Conservation (phyloP, 306 rosid genomes). For the Lathyrus aphaca region DNA sequence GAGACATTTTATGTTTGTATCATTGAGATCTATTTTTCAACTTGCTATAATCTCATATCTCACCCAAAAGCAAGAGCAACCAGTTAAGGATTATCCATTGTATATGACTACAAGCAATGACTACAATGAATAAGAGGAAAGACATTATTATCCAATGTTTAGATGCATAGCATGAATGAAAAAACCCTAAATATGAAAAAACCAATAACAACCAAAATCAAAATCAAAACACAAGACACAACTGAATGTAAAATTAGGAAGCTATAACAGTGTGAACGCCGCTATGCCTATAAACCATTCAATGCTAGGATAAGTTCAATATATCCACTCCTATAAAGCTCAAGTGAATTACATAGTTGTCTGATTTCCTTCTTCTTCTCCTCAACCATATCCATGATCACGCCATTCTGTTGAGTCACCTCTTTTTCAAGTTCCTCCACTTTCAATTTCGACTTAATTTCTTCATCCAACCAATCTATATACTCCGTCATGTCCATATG, state of each 20-base stretch:
- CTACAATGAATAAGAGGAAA: not conserved
- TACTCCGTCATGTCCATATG: too few relatives aligned
- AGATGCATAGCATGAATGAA: not conserved
- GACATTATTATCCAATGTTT: not conserved
- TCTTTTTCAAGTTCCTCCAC: not conserved
- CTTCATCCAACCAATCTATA: slow-evolving; percentile 17
- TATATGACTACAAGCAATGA: too few relatives aligned
- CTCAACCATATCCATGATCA: slow-evolving; percentile 69
- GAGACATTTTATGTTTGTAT: too few relatives aligned
- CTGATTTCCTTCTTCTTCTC: slow-evolving; percentile 81
- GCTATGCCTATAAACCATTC: slow-evolving; percentile 49
- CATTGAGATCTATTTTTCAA: too few relatives aligned
- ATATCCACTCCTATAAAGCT: slow-evolving; percentile 70
- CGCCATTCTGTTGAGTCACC: slow-evolving; percentile 7
- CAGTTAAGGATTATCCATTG: too few relatives aligned
- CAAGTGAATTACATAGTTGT: slow-evolving; percentile 81
- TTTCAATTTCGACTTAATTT: slow-evolving; percentile 49
- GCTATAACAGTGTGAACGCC: slow-evolving; percentile 40
- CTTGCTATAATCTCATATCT: too few relatives aligned
- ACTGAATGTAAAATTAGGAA: slow-evolving; percentile 23
- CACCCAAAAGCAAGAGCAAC: too few relatives aligned
- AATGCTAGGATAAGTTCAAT: slow-evolving; percentile 69
- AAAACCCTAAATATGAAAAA: not conserved
- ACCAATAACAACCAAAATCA: not conserved
- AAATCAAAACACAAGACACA: not conserved